Evolutionary conservation across 257 asterid genomes (phyloP).

Genomic region (Anisodus tanguticus): DNA sequence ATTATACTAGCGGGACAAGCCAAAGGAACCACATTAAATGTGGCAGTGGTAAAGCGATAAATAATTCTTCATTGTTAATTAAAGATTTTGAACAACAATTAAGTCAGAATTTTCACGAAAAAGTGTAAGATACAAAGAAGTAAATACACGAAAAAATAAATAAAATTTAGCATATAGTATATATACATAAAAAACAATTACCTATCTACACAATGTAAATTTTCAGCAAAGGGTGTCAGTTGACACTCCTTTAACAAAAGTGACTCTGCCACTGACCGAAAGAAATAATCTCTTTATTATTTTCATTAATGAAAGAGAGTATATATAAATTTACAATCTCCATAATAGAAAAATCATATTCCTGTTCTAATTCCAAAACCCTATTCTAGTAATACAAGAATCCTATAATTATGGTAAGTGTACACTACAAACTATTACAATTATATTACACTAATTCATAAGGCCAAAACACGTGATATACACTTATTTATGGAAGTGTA

Average conservation of each 20-base stretch:
- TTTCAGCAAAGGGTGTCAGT: not conserved
- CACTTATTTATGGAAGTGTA: too few relatives aligned
- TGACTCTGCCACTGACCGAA: not conserved
- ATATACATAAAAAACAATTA: too few relatives aligned
- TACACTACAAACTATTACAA: too few relatives aligned
- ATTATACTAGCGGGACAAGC: not conserved
- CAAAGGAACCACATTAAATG: not conserved
- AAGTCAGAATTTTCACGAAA: not conserved
- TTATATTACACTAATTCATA: too few relatives aligned
- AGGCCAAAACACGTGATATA: too few relatives aligned
- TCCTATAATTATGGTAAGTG: too few relatives aligned
- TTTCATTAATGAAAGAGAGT: too few relatives aligned
- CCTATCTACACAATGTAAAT: not conserved
- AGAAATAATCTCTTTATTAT: too few relatives aligned
- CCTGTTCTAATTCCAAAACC: too few relatives aligned
- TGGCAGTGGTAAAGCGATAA: not conserved
- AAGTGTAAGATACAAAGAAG: not conserved
- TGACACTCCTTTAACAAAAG: not conserved
- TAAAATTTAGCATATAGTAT: not conserved
- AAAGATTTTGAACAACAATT: accelerated
- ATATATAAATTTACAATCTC: too few relatives aligned
- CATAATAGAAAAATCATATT: too few relatives aligned
- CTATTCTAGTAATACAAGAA: too few relatives aligned
- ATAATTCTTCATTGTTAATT: not conserved
- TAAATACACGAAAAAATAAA: not conserved